Evolutionary conservation across 2,329 filamentous ascomycete species (phyloP).

Genomic region (Penicillium sp.): DNA sequence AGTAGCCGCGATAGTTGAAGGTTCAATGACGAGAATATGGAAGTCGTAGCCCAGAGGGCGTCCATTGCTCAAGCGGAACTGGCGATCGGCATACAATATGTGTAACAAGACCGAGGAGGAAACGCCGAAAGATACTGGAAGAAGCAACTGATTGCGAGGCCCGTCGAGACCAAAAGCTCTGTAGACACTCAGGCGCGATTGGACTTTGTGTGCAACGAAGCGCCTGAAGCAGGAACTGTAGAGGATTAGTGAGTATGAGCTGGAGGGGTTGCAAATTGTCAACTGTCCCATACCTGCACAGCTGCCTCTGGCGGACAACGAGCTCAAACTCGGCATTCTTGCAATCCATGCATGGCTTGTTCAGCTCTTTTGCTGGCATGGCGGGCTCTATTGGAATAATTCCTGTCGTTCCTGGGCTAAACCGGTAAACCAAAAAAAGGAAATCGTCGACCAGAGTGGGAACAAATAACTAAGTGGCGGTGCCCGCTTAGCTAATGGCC

Average conservation of each 20-base stretch:
- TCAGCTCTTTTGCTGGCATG: conserved; percentile 36
- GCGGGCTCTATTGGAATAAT: neutral
- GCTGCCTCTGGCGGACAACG: conserved; percentile 55
- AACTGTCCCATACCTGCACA: conserved; percentile 53
- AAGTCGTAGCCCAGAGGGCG: conserved; percentile 64
- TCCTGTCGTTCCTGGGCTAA: neutral
- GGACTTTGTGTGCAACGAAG: conserved; percentile 73
- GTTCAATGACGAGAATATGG: conserved; percentile 43
- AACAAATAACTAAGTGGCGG: conserved; percentile 18
- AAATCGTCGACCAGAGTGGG: conserved; percentile 16
- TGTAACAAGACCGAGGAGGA: conserved; percentile 76
- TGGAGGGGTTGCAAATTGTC: conserved; percentile 11
- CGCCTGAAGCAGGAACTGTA: conserved; percentile 68
- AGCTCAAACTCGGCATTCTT: conserved; percentile 49
- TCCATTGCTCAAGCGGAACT: conserved; percentile 51
- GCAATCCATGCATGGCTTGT: conserved; percentile 55
- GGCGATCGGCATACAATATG: conserved; percentile 64
- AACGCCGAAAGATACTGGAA: conserved; percentile 78
- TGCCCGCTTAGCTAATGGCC: conserved; percentile 30
- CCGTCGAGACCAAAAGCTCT: conserved; percentile 13
- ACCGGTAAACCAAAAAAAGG: conserved; percentile 11
- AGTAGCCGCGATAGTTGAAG: conserved; percentile 29
- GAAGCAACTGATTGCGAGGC: conserved; percentile 56
- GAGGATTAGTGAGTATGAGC: conserved; percentile 12
- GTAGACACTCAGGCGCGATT: conserved; percentile 71